These are phyloP conservation scores for Euphrasia arctica DNA, from an alignment of 305 asterid genomes.

Conservation along the genomic window DNA sequence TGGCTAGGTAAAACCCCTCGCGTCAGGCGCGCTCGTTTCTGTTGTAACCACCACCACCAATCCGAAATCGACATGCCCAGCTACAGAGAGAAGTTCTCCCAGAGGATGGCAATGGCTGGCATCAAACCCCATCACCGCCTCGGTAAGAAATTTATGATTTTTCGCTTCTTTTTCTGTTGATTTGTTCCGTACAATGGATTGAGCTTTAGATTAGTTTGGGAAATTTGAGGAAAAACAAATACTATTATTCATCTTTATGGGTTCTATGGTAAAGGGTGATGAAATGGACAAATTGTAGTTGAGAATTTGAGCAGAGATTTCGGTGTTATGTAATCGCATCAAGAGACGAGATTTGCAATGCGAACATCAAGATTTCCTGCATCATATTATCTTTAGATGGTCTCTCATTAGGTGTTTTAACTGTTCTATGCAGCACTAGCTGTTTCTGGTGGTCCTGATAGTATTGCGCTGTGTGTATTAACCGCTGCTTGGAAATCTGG, in stretches of 20 bases:
- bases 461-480: slow-evolving; percentile 81
- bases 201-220: neutral
- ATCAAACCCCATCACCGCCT: slow-evolving; percentile 77
- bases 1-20: slow-evolving; percentile 23
- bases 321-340: slow-evolving; percentile 9
- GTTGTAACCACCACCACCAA: slow-evolving; percentile 44
- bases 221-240: too few relatives aligned
- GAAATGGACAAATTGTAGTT: neutral
- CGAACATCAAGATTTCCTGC: neutral
- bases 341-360: slow-evolving; percentile 1
- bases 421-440: slow-evolving; percentile 62
- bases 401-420: slow-evolving; percentile 20
- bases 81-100: slow-evolving; percentile 53
- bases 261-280: neutral
- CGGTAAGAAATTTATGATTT: slow-evolving; percentile 36
- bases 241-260: too few relatives aligned
- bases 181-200: neutral
- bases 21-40: slow-evolving; percentile 34
- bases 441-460: slow-evolving; percentile 98
- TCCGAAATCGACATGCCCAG: slow-evolving; percentile 32
- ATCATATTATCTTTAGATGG: slow-evolving; percentile 4
- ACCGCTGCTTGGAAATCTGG: slow-evolving; percentile 80
- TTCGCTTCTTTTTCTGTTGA: neutral
- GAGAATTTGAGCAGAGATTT: slow-evolving; percentile 13
- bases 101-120: slow-evolving; percentile 80